Evolutionary conservation across 208 protist genomes (phyloP), one percentile per base, ranked within the genome.

Genomic region (Acanthamoeba quina): DNA sequence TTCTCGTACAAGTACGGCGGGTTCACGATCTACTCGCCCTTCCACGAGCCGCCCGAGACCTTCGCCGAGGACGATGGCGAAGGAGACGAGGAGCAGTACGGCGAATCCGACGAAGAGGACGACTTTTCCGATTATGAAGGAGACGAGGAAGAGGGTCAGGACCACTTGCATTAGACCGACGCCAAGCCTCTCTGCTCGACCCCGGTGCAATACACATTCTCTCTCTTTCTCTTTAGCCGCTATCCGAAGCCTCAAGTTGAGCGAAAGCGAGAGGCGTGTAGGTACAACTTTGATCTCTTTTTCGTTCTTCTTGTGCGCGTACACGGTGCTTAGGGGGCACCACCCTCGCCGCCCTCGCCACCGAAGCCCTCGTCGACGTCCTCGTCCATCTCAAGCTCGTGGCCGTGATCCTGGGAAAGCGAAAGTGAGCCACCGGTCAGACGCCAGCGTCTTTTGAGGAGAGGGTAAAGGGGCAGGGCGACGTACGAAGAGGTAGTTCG

Each of bases 21-120:
- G 5, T 96, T 96, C 74, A 83, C 92, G 2, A 86, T 96, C 41
- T 41, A 94, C 60, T 86, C 91, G 66, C 95, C 95, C 60, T 95
- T 95, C 56, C 37, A 92, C 19, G 68, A 66, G 21, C 93, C 72
- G 68, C 62, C 78, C 24, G 41, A 52, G 21, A 41, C 62, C n/a
- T 26, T 60, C 24, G 29, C 29, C 21, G 80, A 66, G 13, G 24
- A 37, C 54, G 90, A 94, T 34, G 91, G 54, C 11, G 29, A 94
- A 3, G 44, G 89, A 44, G 94, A 94, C 9, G 56, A 52, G 15
- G 66, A 82, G 47, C 37, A 41, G 37, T 41, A 41, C 37, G 37
- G 37, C 37, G 93, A 95, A 13, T 24, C 37, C 21, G 52, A 54
- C 13, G 54, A 76, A 29, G 58, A 90, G 5, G 34, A 60, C 2